Base-by-base conservation (phyloP, 495 filamentous ascomycete species). In the Lasiosphaeris hirsuta region DNA sequence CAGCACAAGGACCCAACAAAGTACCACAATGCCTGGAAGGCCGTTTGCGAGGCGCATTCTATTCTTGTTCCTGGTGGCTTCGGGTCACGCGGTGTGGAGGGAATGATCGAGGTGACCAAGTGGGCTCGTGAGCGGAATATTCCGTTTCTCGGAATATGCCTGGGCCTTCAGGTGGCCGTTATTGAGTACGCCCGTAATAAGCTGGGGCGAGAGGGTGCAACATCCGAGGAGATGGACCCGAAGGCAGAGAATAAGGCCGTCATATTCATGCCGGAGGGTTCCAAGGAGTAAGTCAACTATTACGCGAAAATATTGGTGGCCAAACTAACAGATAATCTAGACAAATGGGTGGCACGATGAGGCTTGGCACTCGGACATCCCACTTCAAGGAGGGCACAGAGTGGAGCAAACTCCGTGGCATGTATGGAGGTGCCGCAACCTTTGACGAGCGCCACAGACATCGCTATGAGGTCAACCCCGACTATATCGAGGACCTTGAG, bases 141-240 rank as follows among this genome's bases (percentile, higher is more conserved):
- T 4, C 93, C 93, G 18, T 96, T 87, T 74, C 81, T 97, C 7
- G 93, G 94, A 51, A 88, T 98, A 54, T 98, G 94, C 70, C 83
- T 98, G 13, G 94, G 94, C 38, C 89, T 98, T 85, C 94, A 98
- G 70, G 77, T 96, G 38, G 92, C 94, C 14, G 92, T 96, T 13
- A 88, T 96, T 59, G 93, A 97, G 66, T 90, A 82, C 58, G 90
- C 90, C n/a, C 81, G 88, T 37, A 82, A 91, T 57, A 74, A 90
- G 9, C 86, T 80, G 74, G 82, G 77, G 30, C 73, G 89, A 41
- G 57, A 71, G 7, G 72, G 76, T 47, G 90, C 89, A 2, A 79
- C 76, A 10, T 87, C 82, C 23, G 82, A 81, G 39, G 90, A 96
- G 67, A 80, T 94, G 51, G 68, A 85, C 55, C 73, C 76, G 0